These are phyloP conservation scores for Acephala macrosclerotiorum DNA, from an alignment of 2,329 filamentous ascomycete species.

Conservation along the genomic window DNA sequence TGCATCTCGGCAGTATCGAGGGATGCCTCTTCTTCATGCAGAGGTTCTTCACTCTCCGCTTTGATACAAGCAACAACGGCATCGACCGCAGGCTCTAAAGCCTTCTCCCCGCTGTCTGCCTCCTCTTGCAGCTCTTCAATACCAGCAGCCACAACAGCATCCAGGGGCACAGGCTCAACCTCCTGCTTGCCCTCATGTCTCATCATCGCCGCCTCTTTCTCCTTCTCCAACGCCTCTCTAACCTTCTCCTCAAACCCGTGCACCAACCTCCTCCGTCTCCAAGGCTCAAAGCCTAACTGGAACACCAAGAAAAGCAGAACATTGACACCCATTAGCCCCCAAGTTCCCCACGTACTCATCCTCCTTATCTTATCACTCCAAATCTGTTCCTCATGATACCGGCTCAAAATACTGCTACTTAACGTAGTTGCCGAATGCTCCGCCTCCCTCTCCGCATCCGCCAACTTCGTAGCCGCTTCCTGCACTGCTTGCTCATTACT, in stretches of 20 bases:
- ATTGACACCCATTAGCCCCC: constrained; percentile 97
- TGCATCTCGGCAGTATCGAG: constrained; percentile 33
- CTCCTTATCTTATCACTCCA: constrained; percentile 98
- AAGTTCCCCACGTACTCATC: constrained; percentile 98
- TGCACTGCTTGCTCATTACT: constrained; percentile 86
- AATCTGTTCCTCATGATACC: constrained; percentile 99
- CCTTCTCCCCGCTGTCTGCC: constrained; percentile 12
- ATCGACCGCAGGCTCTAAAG: constrained; percentile 34
- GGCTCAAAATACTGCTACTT: constrained; percentile 82
- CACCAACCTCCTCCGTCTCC: constrained; percentile 83
- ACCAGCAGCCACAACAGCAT: constrained; percentile 35
- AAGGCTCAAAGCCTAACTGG: constrained; percentile 91
- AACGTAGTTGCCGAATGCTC: constrained; percentile 79
- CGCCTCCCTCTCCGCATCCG: constrained; percentile 78
- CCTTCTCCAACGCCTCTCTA: constrained; percentile 62
- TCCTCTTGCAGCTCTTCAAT: constrained; percentile 36
- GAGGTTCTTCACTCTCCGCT: constrained; percentile 23
- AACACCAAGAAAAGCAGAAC: constrained; percentile 86
- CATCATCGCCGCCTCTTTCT: constrained; percentile 27
- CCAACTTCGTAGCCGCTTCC: constrained; percentile 74
- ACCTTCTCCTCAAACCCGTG: constrained; percentile 84
- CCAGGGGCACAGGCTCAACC: constrained; percentile 30
- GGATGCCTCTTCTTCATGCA: constrained; percentile 31
- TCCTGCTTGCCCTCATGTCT: constrained; percentile 11
- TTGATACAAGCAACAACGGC: constrained; percentile 34